A percentile compares a stretch with the other conserved stretches of the same genome.
phyloP scores from a whole-genome alignment of 768 basidiomycete genomes.

The Xerocomus spinulosus region DNA sequence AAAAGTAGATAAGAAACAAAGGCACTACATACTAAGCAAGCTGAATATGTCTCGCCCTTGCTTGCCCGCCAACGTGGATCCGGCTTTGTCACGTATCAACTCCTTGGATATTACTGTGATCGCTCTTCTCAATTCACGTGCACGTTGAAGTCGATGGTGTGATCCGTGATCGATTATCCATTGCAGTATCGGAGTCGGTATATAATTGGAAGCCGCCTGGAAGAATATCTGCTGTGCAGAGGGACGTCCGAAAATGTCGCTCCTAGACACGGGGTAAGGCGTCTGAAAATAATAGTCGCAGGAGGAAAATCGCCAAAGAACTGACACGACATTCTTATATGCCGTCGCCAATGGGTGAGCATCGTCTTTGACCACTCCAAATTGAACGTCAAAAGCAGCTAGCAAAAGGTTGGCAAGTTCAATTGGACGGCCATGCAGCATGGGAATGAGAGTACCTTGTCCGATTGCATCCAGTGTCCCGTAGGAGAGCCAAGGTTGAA shows the following conservation, averaged over 20 bases:
- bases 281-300: neutral
- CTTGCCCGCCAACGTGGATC: neutral
- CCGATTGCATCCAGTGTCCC: slow-evolving; percentile 50
- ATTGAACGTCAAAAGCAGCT: slow-evolving; percentile 50
- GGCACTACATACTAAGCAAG: neutral
- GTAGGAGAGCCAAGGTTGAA: slow-evolving; percentile 33
- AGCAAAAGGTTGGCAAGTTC: neutral
- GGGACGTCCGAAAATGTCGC: neutral
- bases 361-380: slow-evolving; percentile 10
- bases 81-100: neutral
- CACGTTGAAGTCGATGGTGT: neutral
- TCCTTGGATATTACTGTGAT: neutral
- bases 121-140: neutral
- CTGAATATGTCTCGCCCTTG: neutral
- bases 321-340: neutral
- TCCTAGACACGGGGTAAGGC: neutral
- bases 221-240: neutral
- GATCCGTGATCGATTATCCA: neutral
- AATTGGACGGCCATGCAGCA: neutral
- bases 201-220: neutral
- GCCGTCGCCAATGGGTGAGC: neutral
- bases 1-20: neutral
- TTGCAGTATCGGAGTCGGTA: neutral
- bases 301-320: neutral
- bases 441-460: slow-evolving; percentile 32